Conservation (phyloP, 179 eudicot genomes). For the Nepenthes alata region DNA sequence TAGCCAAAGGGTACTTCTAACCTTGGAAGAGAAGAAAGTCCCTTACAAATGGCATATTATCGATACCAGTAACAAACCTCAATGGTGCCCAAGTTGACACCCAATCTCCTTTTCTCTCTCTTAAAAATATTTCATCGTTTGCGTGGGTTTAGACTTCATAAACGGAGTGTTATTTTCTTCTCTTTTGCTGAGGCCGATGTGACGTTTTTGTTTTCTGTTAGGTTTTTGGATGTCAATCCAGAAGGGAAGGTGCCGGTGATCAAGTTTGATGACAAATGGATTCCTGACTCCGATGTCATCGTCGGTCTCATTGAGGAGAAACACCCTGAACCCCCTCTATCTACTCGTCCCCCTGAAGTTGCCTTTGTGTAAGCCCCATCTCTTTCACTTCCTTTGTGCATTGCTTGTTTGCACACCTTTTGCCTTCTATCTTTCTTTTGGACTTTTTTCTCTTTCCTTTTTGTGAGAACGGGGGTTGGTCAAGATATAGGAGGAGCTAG, state of each 20-base stretch:
- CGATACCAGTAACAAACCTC: conserved; percentile 48
- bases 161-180: too few species aligned
- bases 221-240: conserved; percentile 70
- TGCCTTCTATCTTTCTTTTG: too few species aligned
- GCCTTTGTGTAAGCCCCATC: conserved; percentile 51
- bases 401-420: too few species aligned
- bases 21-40: conserved; percentile 73
- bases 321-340: conserved; percentile 55
- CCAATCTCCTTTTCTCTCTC: too few species aligned
- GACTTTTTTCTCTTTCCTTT: too few species aligned
- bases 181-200: too few species aligned
- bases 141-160: too few species aligned
- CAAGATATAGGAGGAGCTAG: too few species aligned
- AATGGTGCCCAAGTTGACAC: conserved; percentile 30
- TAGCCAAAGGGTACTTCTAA: conserved; percentile 55
- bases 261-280: conserved; percentile 57
- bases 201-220: conserved; percentile 9
- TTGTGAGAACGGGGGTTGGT: too few species aligned
- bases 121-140: too few species aligned
- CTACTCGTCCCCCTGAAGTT: conserved; percentile 43
- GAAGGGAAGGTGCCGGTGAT: conserved; percentile 84
- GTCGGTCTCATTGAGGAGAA: conserved; percentile 72
- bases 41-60: conserved; percentile 54
- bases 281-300: conserved; percentile 80
- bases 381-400: neutral